phyloP scores from a whole-genome alignment of 768 basidiomycete species.

The Coprinopsis sp. region DNA sequence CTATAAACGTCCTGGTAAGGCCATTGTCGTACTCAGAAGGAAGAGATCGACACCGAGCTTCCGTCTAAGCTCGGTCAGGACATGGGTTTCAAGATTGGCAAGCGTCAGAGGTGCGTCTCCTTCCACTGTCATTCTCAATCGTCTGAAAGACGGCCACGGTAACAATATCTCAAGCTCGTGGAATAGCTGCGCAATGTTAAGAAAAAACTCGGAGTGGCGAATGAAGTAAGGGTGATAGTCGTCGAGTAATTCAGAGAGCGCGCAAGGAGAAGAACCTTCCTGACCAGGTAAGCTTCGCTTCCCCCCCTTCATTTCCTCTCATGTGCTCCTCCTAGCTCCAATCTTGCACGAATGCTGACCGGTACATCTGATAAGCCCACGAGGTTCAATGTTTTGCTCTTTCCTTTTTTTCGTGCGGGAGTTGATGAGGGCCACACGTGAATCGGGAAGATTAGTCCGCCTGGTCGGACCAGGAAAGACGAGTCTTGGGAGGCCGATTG shows the following conservation, averaged over 20 bases:
- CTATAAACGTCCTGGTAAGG: conserved; percentile 85
- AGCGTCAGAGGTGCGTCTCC: conserved; percentile 84
- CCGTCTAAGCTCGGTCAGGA: conserved; percentile 93
- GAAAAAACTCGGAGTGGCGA: conserved; percentile 93
- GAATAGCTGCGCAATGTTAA: conserved; percentile 96
- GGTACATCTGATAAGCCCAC: too few relatives aligned
- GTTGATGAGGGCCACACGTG: too few relatives aligned
- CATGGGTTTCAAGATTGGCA: conserved; percentile 90
- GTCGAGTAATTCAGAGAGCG: conserved; percentile 91
- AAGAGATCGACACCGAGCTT: conserved; percentile 93
- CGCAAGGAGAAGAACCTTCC: conserved; percentile 97
- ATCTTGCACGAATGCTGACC: too few relatives aligned
- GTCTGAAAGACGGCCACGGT: too few relatives aligned
- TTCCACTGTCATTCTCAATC: too few relatives aligned
- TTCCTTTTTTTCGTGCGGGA: too few relatives aligned
- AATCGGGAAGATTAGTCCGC: conserved; percentile 91
- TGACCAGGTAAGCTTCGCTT: too few relatives aligned
- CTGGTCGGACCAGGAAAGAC: conserved; percentile 99
- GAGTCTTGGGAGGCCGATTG: conserved; percentile 91
- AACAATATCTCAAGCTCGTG: too few relatives aligned
- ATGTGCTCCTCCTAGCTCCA: too few relatives aligned
- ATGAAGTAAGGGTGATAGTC: conserved; percentile 90
- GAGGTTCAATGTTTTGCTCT: too few relatives aligned
- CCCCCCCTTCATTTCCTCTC: too few relatives aligned
- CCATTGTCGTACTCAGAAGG: conserved; percentile 91